Evolutionary conservation across 2,329 filamentous ascomycete species (phyloP), one percentile per base, ranked within the genome.

Genomic region (Verticillium isaacii): DNA sequence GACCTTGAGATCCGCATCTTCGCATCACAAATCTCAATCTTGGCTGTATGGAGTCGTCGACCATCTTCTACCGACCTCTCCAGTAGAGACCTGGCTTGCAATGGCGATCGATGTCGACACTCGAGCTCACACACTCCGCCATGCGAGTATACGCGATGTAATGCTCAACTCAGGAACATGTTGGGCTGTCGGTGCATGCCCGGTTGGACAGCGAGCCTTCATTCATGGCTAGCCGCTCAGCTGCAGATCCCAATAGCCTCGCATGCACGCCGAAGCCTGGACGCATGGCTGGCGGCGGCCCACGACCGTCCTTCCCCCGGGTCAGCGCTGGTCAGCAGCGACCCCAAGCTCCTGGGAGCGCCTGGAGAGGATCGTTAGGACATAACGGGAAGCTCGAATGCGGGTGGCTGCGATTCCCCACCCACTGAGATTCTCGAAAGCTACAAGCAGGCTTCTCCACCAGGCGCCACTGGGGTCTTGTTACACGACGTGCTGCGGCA

Each of bases 271-370:
- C 58, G 64, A 66, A 39, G 57, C 62, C 14, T 23, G 56, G 29
- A 50, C 60, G 25, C 60, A 64, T 56, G 64, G 68, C 56, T 14
- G 9, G 45, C 12, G 9, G 45, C 23, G 8, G 19, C 11, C 45
- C 19, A 50, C 19, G 9, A 50, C 8, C 45, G 3, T 11, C 34
- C 2, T 4, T 9, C 2, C 19, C n/a, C 29, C 29, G 29, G 29
- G 45, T 50, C 45, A 50, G n/a, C 8, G 19, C 45, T 50, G 45
- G 45, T 50, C 45, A 50, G 45, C 45, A 50, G 23, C n/a, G 23
- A 8, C 1, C 37, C 45, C 45, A 50, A 14, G 45, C 45, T 50
- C 25, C 45, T 50, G 45, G 45, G 25, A 50, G 45, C 45, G 45
- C 19, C 45, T 23, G 8, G 23, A 25, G 45, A 50, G 25, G 45